Evolutionary conservation across 2,329 filamentous ascomycete genomes (phyloP).

Genomic region (Blastomyces gilchristii): DNA sequence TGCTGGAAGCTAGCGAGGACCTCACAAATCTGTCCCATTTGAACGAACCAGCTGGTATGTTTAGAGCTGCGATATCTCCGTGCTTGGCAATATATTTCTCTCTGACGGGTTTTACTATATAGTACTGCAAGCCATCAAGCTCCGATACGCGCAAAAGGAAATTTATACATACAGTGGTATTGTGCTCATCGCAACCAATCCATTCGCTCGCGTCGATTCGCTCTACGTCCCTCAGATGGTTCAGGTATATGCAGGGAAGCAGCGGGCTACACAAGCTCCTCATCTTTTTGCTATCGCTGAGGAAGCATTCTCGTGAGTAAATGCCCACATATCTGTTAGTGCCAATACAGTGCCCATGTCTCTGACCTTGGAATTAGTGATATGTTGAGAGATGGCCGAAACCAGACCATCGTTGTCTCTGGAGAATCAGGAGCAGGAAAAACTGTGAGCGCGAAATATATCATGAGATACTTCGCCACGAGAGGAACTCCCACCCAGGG

Average conservation of each 20-base stretch:
- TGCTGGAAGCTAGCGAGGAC: slow-evolving; percentile 97
- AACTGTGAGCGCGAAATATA: slow-evolving; percentile 98
- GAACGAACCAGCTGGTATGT: slow-evolving; percentile 89
- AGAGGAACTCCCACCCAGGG: slow-evolving; percentile 85
- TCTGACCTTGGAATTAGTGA: slow-evolving; percentile 47
- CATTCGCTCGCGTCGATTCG: slow-evolving; percentile 93
- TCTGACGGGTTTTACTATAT: slow-evolving; percentile 20
- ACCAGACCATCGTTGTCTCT: slow-evolving; percentile 98
- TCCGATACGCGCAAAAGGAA: slow-evolving; percentile 95
- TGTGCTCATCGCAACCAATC: slow-evolving; percentile 95
- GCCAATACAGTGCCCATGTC: not conserved
- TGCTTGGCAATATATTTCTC: not conserved
- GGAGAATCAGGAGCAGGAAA: slow-evolving; percentile 98
- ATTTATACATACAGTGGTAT: slow-evolving; percentile 99
- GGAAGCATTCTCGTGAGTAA: slow-evolving; percentile 82
- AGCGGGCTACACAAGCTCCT: slow-evolving; percentile 89
- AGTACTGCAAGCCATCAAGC: slow-evolving; percentile 95
- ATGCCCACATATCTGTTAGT: not conserved
- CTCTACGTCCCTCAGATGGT: slow-evolving; percentile 99
- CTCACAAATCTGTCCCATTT: slow-evolving; percentile 94
- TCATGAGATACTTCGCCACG: slow-evolving; percentile 99
- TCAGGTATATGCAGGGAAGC: slow-evolving; percentile 97
- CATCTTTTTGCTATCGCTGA: slow-evolving; percentile 98
- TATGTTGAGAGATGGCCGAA: slow-evolving; percentile 91
- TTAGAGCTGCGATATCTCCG: slow-evolving; percentile 11